Evolutionary conservation across 106 monocot genomes (phyloP).

Genomic region (Ottelia alismoides): DNA sequence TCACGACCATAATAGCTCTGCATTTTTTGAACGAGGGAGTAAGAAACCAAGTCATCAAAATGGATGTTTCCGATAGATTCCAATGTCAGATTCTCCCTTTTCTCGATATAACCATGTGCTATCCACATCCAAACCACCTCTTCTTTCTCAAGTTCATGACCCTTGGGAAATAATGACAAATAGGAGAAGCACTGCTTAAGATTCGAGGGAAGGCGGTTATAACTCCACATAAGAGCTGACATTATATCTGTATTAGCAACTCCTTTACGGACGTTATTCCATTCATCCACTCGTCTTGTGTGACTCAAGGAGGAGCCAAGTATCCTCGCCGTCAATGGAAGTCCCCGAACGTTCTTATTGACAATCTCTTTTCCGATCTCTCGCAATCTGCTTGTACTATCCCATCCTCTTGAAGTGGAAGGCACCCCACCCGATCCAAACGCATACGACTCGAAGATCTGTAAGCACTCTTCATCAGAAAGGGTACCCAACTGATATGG

Average conservation of each 20-base stretch:
- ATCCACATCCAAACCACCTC: conserved; percentile 22
- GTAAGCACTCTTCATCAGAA: conserved; percentile 2
- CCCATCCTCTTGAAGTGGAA: neutral
- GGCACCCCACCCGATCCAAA: conserved; percentile 7
- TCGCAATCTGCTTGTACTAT: neutral
- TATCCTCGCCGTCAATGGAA: conserved; percentile 9
- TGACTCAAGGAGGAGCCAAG: neutral
- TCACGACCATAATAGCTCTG: too few relatives aligned
- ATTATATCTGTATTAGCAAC: too few relatives aligned
- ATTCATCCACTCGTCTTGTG: neutral
- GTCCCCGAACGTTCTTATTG: conserved; percentile 7
- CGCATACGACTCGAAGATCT: conserved; percentile 2
- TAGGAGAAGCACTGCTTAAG: conserved; percentile 21
- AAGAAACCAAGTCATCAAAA: conserved; percentile 6
- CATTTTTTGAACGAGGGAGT: conserved; percentile 21
- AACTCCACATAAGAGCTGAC: conserved; percentile 3
- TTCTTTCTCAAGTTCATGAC: conserved; percentile 10
- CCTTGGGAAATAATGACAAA: conserved; percentile 13
- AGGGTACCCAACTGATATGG: neutral
- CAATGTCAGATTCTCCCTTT: neutral
- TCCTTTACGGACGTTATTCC: conserved; percentile 1
- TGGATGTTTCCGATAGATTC: conserved; percentile 12
- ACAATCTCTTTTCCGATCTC: conserved; percentile 5
- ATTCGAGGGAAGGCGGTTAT: conserved; percentile 6
- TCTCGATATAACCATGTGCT: conserved; percentile 19